Conservation (phyloP, 2,329 filamentous ascomycete genomes). For the Apiospora marii region DNA sequence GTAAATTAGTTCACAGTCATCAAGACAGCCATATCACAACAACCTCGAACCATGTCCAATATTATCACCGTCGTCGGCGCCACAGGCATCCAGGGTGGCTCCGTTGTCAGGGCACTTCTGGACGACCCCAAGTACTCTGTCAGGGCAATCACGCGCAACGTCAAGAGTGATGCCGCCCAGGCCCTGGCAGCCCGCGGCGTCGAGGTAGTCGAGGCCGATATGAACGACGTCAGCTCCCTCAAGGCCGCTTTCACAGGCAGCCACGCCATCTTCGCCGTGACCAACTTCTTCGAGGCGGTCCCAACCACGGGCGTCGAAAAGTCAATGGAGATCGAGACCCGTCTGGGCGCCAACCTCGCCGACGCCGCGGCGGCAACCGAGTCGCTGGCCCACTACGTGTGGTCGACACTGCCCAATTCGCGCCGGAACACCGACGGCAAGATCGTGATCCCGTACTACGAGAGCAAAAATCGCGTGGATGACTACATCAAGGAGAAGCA, state of each 20-base stretch:
- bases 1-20: neutral
- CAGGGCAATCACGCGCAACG: constrained; percentile 31
- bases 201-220: constrained; percentile 31
- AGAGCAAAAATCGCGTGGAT: constrained; percentile 26
- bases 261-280: constrained; percentile 36
- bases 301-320: constrained; percentile 13
- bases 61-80: constrained; percentile 34
- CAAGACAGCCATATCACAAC: neutral
- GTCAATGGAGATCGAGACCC: constrained; percentile 22
- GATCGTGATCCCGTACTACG: constrained; percentile 23
- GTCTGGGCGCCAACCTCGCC: constrained; percentile 24
- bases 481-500: constrained; percentile 10
- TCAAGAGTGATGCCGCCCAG: constrained; percentile 28
- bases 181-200: constrained; percentile 30
- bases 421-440: constrained; percentile 24
- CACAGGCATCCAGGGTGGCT: constrained; percentile 35
- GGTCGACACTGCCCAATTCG: constrained; percentile 26
- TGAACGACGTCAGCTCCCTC: constrained; percentile 28
- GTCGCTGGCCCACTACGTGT: constrained; percentile 25
- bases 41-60: constrained; percentile 23
- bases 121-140: constrained; percentile 31
- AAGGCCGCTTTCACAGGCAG: constrained; percentile 31
- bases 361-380: constrained; percentile 4
- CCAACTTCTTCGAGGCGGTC: constrained; percentile 26
- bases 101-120: constrained; percentile 32